Evolutionary conservation across 2,329 filamentous ascomycete genomes (phyloP).

Genomic region (Madurella fahalii): DNA sequence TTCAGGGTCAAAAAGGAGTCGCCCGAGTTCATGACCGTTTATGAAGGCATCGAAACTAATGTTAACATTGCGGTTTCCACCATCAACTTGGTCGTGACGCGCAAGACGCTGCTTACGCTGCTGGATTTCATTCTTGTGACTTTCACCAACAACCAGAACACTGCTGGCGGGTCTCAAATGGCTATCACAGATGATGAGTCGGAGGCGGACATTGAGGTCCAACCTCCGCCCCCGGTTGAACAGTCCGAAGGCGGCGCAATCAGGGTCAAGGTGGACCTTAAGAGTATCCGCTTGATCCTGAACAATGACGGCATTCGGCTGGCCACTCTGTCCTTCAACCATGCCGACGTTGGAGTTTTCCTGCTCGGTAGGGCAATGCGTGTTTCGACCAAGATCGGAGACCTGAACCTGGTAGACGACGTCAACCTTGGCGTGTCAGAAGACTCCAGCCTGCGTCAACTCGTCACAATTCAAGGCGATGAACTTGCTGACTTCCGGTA

Average conservation of each 20-base stretch:
- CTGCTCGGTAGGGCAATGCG: constrained; percentile 82
- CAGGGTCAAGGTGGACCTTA: constrained; percentile 86
- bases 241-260: constrained; percentile 66
- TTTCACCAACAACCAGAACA: constrained; percentile 61
- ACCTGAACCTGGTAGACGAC: constrained; percentile 86
- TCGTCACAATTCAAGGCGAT: constrained; percentile 92
- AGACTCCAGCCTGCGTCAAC: constrained; percentile 73
- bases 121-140: constrained; percentile 92
- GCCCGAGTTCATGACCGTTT: constrained; percentile 87
- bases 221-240: constrained; percentile 33
- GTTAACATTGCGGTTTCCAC: constrained; percentile 88
- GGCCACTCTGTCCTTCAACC: constrained; percentile 87
- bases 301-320: constrained; percentile 97
- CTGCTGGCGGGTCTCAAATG: constrained; percentile 31
- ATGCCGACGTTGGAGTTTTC: constrained; percentile 87
- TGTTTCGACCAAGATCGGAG: constrained; percentile 79
- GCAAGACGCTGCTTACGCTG: constrained; percentile 85
- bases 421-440: constrained; percentile 85
- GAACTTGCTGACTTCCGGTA: constrained; percentile 97
- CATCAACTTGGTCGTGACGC: constrained; percentile 91
- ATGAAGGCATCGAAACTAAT: constrained; percentile 91
- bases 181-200: constrained; percentile 39
- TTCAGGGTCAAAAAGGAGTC: constrained; percentile 84
- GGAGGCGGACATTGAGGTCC: constrained; percentile 35
- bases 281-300: constrained; percentile 87